Evolutionary conservation across 2,329 filamentous ascomycete species (phyloP), one percentile per base, ranked within the genome.

Genomic region (Neonectria hederae): DNA sequence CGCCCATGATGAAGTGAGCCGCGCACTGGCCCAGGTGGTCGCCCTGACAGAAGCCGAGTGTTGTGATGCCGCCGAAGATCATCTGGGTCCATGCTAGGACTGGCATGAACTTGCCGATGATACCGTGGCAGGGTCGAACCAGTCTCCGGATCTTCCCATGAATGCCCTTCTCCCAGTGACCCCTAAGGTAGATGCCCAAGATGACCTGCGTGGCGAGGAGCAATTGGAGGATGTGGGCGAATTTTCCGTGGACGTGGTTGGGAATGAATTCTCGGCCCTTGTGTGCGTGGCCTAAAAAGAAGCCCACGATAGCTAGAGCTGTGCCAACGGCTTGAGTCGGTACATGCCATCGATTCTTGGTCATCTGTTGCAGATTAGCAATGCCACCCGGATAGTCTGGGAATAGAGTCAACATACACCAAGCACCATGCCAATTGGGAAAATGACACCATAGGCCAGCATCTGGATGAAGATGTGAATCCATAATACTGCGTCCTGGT

Each of bases 1-100:
- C 91, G 48, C 96, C 96, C 96, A 99, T 99, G 79, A 98, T 99
- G 79, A 98, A 99, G 79, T 99, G 96, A 1, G 96, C 96, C 45
- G 92, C 82, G 79, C 96, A 99, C 79, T 99, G 96, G 32, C 94
- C 95, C 1, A 94, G 78, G 76, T 99, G 95, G 62, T 98, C 94
- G 58, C 86, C 93, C 70, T 93, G 92, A 78, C 96, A 99, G 83
- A 97, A 98, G 22, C 96, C 96, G 60, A 97, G 84, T 4, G 92
- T 86, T 0, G 95, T 95, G 74, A 99, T 97, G 42, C 94, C 96
- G 54, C 96, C 96, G 78, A 99, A 97, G 7, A 99, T 77, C 89
- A 99, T 97, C 82, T 99, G 96, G 6, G 90, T 86, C 96, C 96
- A 99, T 26, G 91, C 88, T 1, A 94, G 84, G 3, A 98, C 81